Conservation (phyloP, 2,329 filamentous ascomycete species). For the Teratosphaeria pseudoeucalypti region DNA sequence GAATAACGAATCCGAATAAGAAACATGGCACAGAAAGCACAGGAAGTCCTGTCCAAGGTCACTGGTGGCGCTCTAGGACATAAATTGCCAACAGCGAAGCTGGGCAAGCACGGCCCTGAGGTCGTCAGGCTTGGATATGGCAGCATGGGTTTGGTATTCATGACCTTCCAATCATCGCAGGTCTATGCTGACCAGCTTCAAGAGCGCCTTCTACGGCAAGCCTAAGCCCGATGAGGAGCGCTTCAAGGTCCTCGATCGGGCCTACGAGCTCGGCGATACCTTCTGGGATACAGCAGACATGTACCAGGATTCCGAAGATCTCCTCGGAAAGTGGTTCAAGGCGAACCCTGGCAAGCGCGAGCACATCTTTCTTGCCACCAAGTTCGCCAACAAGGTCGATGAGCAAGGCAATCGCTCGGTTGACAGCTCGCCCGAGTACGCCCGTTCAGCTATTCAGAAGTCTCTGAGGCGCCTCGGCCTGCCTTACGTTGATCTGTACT, state of each 20-base stretch:
- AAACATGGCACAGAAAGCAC: conserved; percentile 7
- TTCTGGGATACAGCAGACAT: conserved; percentile 31
- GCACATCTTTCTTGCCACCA: conserved; percentile 43
- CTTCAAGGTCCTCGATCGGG: conserved; percentile 41
- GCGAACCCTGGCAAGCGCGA: conserved; percentile 37
- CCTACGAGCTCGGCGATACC: conserved; percentile 40
- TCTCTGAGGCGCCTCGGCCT: conserved; percentile 32
- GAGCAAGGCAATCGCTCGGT: conserved; percentile 28
- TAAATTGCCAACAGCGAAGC: conserved; percentile 33
- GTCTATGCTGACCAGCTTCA: neutral
- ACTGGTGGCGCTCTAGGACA: conserved; percentile 14
- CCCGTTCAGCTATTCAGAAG: conserved; percentile 28
- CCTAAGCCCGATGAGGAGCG: conserved; percentile 41
- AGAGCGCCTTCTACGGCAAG: conserved; percentile 36
- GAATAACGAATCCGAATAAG: neutral
- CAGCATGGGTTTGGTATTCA: conserved; percentile 38
- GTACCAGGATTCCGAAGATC: conserved; percentile 33
- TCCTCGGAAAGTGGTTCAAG: conserved; percentile 34
- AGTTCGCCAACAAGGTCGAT: conserved; percentile 38
- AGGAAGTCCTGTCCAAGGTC: conserved; percentile 13
- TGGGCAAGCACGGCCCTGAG: conserved; percentile 43
- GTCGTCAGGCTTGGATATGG: conserved; percentile 45
- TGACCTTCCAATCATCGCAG: neutral
- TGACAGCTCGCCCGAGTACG: conserved; percentile 33
- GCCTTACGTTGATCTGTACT: conserved; percentile 34